A percentile compares a stretch with the other conserved stretches of the same genome.
Evolutionary conservation across 805 yeast genomes (phyloP).

Genomic region (Saccharomycopsis fodiens): DNA sequence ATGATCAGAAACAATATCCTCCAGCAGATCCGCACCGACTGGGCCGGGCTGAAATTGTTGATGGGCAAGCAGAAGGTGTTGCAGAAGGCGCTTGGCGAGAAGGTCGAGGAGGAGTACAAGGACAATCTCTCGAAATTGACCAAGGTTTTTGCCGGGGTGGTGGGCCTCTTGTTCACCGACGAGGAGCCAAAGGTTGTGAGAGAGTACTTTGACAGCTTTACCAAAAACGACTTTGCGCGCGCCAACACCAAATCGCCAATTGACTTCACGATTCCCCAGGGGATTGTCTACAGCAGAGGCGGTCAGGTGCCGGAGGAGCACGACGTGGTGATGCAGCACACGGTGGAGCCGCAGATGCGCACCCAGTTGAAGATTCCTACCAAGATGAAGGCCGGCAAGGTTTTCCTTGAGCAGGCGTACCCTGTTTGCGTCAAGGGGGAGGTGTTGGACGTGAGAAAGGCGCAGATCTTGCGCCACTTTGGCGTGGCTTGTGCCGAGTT

Average conservation of each 20-base stretch:
- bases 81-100: conserved; percentile 85
- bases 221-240: conserved; percentile 78
- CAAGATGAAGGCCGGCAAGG: conserved; percentile 81
- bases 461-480: conserved; percentile 85
- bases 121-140: conserved; percentile 72
- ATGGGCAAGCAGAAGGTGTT: conserved; percentile 91
- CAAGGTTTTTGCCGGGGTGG: conserved; percentile 60
- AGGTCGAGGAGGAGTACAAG: conserved; percentile 82
- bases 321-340: conserved; percentile 94
- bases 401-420: conserved; percentile 66
- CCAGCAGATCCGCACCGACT: conserved; percentile 86
- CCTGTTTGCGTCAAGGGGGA: conserved; percentile 78
- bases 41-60: conserved; percentile 84
- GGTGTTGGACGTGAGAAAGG: conserved; percentile 79
- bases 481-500: conserved; percentile 93
- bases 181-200: conserved; percentile 84
- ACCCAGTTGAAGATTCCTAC: conserved; percentile 88
- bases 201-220: conserved; percentile 75
- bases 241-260: conserved; percentile 82
- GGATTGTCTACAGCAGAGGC: conserved; percentile 89
- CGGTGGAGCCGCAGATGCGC: conserved; percentile 89
- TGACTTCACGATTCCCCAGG: conserved; percentile 80
- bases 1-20: conserved; percentile 94
- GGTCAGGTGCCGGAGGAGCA: conserved; percentile 87
- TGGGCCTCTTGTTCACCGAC: conserved; percentile 84